Evolutionary conservation across 2,329 filamentous ascomycete species (phyloP).

Genomic region (Ploettnerulaceae sp.): DNA sequence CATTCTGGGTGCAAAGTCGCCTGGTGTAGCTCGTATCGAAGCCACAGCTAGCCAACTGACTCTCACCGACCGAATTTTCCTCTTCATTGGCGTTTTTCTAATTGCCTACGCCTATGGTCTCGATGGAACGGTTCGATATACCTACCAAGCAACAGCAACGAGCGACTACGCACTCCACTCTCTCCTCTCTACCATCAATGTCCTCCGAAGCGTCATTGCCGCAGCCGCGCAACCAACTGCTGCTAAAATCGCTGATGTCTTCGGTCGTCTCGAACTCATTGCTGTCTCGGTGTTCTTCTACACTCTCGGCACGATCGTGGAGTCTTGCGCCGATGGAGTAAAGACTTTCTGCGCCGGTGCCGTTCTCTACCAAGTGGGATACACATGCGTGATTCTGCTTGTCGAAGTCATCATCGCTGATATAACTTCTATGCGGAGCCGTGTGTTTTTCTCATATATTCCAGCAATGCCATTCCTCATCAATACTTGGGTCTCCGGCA

Average conservation of each 20-base stretch:
- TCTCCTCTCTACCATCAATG: constrained; percentile 3
- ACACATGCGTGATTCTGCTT: constrained; percentile 3
- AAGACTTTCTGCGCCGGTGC: constrained; percentile 2
- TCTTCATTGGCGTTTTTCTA: constrained; percentile 3
- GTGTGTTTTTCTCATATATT: constrained; percentile 5
- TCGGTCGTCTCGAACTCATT: constrained; percentile 1
- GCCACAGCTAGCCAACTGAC: constrained; percentile 1
- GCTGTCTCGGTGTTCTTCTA: constrained; percentile 5
- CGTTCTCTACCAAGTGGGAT: constrained; percentile 3
- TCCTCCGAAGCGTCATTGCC: constrained; percentile 3
- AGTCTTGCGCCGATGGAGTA: constrained; percentile 2
- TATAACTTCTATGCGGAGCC: constrained; percentile 6
- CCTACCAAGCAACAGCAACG: constrained; percentile 1
- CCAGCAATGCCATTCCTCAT: constrained; percentile 3
- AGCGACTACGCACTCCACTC: constrained; percentile 5
- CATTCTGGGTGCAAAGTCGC: constrained; percentile 2
- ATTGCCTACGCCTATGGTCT: constrained; percentile 7
- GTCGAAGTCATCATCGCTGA: constrained; percentile 7
- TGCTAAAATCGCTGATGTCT: constrained; percentile 4
- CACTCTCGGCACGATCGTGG: constrained; percentile 1
- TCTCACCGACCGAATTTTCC: background rate
- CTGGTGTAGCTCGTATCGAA: constrained; percentile 5
- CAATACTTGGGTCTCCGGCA: constrained; percentile 2
- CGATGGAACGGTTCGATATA: constrained; percentile 1
- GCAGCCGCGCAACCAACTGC: constrained; percentile 5